Percentiles rank a stretch among this genome's conserved stretches.
Conservation (phyloP, 2,329 filamentous ascomycete species). For the Cordyceps fumosorosea region DNA sequence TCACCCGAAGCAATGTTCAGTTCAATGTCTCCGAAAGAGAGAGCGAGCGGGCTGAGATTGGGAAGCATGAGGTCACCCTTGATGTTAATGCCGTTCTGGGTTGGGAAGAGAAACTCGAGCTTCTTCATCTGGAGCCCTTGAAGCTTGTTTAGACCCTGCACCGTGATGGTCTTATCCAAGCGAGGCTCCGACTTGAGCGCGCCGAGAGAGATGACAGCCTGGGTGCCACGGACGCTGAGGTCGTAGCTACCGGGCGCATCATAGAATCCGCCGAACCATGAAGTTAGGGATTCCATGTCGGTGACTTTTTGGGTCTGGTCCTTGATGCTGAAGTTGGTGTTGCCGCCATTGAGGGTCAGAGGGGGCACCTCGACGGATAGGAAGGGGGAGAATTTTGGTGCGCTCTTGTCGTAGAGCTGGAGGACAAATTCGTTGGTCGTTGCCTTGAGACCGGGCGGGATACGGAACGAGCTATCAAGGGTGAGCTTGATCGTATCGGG, state of each 20-base stretch:
- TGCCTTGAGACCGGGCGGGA: slow-evolving; percentile 27
- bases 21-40: slow-evolving; percentile 40
- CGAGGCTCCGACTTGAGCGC: slow-evolving; percentile 29
- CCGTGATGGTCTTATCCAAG: slow-evolving; percentile 36
- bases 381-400: slow-evolving; percentile 23
- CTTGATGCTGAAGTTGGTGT: slow-evolving; percentile 29
- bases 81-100: slow-evolving; percentile 35
- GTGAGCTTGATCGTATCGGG: slow-evolving; percentile 28
- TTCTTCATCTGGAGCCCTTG: slow-evolving; percentile 28
- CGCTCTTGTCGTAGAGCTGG: slow-evolving; percentile 34
- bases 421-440: slow-evolving; percentile 32
- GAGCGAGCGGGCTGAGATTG: slow-evolving; percentile 36
- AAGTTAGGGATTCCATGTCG: slow-evolving; percentile 32
- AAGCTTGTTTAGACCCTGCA: slow-evolving; percentile 31
- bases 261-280: slow-evolving; percentile 35
- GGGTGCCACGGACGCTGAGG: slow-evolving; percentile 31
- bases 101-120: slow-evolving; percentile 31
- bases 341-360: slow-evolving; percentile 28
- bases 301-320: slow-evolving; percentile 30
- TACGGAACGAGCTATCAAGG: slow-evolving; percentile 30
- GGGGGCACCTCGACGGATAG: slow-evolving; percentile 23
- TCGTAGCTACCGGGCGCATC: slow-evolving; percentile 26
- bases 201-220: slow-evolving; percentile 32
- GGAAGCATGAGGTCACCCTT: slow-evolving; percentile 37
- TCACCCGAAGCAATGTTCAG: slow-evolving; percentile 36